These are phyloP conservation scores for Aspergillus ustus DNA, from an alignment of 2,329 filamentous ascomycete genomes.

Conservation along the genomic window DNA sequence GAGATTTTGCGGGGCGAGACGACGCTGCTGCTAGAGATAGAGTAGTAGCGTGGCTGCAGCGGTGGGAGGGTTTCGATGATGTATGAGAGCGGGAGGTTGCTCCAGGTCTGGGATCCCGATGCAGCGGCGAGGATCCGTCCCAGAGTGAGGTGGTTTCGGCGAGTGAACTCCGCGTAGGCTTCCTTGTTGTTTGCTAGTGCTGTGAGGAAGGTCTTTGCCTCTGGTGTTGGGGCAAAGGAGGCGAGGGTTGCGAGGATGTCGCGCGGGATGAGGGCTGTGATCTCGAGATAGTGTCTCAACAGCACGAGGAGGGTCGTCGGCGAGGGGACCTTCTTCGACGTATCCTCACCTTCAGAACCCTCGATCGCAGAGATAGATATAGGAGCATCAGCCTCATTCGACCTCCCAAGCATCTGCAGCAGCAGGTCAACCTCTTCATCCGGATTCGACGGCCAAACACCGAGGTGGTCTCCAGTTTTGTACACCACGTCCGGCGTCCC, in stretches of 20 bases:
- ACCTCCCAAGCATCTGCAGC: conserved; percentile 71
- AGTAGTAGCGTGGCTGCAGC: conserved; percentile 92
- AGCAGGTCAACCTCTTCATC: conserved; percentile 84
- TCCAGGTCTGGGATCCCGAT: conserved; percentile 58
- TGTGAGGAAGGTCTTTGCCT: conserved; percentile 77
- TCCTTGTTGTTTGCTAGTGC: conserved; percentile 84
- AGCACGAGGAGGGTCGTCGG: conserved; percentile 89
- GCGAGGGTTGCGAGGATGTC: conserved; percentile 82
- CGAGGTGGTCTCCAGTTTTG: conserved; percentile 90
- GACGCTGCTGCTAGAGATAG: conserved; percentile 72
- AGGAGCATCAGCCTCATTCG: conserved; percentile 29
- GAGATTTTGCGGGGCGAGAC: conserved; percentile 59
- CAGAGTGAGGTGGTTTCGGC: conserved; percentile 73
- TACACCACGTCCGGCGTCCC: conserved; percentile 79
- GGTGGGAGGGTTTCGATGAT: conserved; percentile 86
- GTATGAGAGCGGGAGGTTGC: conserved; percentile 80
- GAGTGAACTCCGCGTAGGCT: conserved; percentile 79
- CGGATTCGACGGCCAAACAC: conserved; percentile 88
- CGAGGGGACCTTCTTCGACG: conserved; percentile 82
- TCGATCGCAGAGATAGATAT: conserved; percentile 60
- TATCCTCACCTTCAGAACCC: conserved; percentile 54
- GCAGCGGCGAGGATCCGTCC: conserved; percentile 29
- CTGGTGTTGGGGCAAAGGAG: conserved; percentile 79
- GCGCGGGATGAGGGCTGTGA: conserved; percentile 88
- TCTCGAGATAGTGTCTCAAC: conserved; percentile 88